Conservation (phyloP, 352 stramenopile genomes). For the Pythium apleroticum region DNA sequence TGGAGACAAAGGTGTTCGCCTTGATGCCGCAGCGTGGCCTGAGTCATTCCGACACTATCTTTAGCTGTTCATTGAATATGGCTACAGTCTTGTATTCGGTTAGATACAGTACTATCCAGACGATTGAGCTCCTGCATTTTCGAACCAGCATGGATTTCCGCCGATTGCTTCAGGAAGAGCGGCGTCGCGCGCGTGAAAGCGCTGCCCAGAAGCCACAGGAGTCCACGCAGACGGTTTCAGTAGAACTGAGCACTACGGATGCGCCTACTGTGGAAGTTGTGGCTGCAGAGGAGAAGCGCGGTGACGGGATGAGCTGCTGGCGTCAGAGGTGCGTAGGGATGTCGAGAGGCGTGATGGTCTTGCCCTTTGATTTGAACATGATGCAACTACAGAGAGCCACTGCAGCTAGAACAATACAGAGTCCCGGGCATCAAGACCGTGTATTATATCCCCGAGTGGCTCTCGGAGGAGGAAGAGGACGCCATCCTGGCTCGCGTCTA, state of each 20-base stretch:
- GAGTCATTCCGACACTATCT: constrained; percentile 17
- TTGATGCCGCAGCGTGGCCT: too few species aligned
- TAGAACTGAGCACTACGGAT: background rate
- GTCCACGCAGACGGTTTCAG: background rate
- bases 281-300: background rate
- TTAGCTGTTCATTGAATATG: constrained; percentile 16
- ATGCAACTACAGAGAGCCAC: constrained; percentile 17
- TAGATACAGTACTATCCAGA: constrained; percentile 6
- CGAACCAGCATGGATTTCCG: constrained; percentile 47
- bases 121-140: background rate
- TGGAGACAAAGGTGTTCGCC: background rate
- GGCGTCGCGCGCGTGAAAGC: constrained; percentile 32
- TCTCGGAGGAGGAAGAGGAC: constrained; percentile 52
- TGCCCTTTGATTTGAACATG: background rate
- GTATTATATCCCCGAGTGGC: constrained; percentile 67
- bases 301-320: constrained; percentile 16
- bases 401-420: constrained; percentile 38
- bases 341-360: background rate
- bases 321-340: background rate
- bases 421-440: constrained; percentile 42
- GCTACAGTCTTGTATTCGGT: constrained; percentile 22
- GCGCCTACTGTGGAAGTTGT: background rate
- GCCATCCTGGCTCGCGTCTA: constrained; percentile 63
- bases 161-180: constrained; percentile 51
- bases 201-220: constrained; percentile 12